phyloP scores from a whole-genome alignment of 176 grass and related monocot genomes.

The Cenchrus purpureus region DNA sequence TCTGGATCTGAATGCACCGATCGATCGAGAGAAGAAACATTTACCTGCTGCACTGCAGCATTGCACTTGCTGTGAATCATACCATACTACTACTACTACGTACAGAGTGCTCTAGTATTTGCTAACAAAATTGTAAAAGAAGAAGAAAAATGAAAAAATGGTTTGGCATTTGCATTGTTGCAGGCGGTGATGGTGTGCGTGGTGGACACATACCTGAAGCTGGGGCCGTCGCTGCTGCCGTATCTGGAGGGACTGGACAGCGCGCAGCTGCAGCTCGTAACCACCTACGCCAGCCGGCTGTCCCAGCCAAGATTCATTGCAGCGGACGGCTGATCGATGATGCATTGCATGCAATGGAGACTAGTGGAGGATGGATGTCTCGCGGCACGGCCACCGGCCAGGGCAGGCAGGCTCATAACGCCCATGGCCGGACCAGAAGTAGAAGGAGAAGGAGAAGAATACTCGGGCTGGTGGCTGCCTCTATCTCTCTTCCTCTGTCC shows the following conservation, averaged over 20 bases:
- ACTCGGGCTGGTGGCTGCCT: too few species aligned
- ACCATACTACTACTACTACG: not conserved
- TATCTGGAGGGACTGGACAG: slow-evolving; percentile 44
- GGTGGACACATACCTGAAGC: slow-evolving; percentile 83
- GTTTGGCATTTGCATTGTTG: slow-evolving; percentile 1
- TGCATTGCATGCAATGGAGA: not conserved
- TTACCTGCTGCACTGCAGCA: not conserved
- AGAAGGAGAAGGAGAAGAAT: not conserved
- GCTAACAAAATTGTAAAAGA: not conserved
- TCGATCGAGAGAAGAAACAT: not conserved
- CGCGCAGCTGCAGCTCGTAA: slow-evolving; percentile 48
- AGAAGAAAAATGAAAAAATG: too few species aligned
- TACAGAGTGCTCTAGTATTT: not conserved
- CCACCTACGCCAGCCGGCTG: slow-evolving; percentile 59
- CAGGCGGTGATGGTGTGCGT: slow-evolving; percentile 70
- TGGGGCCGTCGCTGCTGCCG: slow-evolving; percentile 66
- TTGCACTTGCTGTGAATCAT: not conserved
- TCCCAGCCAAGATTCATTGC: slow-evolving; percentile 55
- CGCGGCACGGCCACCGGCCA: slow-evolving; percentile 2
- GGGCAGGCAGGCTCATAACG: not conserved
- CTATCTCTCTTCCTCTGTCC: too few species aligned
- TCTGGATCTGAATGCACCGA: slow-evolving; percentile 1
- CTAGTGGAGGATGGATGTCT: not conserved
- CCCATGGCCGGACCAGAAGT: not conserved
- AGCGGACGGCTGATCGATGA: slow-evolving; percentile 38